Evolutionary conservation across 2,329 filamentous ascomycete species (phyloP).

Genomic region (Diaporthe sp.): DNA sequence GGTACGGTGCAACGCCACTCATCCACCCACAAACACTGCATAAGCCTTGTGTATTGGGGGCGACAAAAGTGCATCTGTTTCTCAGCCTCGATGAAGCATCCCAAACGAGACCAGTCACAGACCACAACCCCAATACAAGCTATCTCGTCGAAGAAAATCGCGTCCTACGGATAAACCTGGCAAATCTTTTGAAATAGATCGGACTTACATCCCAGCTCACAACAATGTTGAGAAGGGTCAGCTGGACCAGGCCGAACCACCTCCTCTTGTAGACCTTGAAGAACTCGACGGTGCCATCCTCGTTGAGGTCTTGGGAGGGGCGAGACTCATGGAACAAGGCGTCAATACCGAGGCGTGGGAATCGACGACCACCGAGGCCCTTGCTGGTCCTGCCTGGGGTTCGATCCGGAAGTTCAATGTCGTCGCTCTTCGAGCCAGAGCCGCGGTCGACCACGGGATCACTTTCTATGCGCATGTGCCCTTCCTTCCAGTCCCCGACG

Average conservation of each 20-base stretch:
- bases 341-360: slow-evolving; percentile 34
- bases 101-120: not conserved
- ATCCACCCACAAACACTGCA: not conserved
- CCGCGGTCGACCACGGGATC: slow-evolving; percentile 14
- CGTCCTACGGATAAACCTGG: not conserved
- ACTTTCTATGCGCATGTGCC: slow-evolving; percentile 12
- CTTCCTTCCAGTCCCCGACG: slow-evolving; percentile 34
- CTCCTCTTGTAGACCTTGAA: slow-evolving; percentile 79
- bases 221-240: slow-evolving; percentile 91
- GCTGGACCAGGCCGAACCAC: slow-evolving; percentile 87
- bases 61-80: not conserved
- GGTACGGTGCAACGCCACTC: slow-evolving; percentile 2
- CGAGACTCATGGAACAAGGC: slow-evolving; percentile 31
- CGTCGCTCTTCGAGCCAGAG: slow-evolving; percentile 15
- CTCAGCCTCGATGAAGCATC: not conserved
- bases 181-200: slow-evolving; percentile 15
- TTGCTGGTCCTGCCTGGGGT: not conserved
- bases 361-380: slow-evolving; percentile 16
- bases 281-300: slow-evolving; percentile 37
- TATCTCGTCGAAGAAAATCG: not conserved
- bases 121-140: not conserved
- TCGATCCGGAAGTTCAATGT: slow-evolving; percentile 32
- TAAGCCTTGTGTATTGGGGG: not conserved
- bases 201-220: slow-evolving; percentile 93
- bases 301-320: slow-evolving; percentile 2